A percentile compares a stretch with the other conserved stretches of the same genome.
These are phyloP conservation scores for Dicorynia guianensis DNA, from an alignment of 306 rosid species.

Conservation along the genomic window DNA sequence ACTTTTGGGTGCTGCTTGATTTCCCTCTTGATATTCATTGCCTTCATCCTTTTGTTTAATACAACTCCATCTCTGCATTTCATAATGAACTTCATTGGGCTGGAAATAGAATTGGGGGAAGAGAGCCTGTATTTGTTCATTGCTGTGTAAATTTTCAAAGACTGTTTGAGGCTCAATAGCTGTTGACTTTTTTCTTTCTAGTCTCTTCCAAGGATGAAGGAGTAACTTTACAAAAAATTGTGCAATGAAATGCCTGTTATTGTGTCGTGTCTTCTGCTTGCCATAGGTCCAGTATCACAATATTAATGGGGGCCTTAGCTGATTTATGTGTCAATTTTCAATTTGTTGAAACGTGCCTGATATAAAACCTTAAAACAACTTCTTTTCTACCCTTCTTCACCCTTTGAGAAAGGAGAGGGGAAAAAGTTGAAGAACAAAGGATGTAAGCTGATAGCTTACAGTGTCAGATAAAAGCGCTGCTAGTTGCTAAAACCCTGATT, in stretches of 20 bases:
- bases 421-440: background rate
- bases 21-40: background rate
- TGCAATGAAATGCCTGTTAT: background rate
- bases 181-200: background rate
- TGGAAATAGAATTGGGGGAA: background rate
- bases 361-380: background rate
- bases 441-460: background rate
- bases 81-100: background rate
- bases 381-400: conserved; percentile 1
- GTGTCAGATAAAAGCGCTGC: background rate
- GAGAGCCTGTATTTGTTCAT: background rate
- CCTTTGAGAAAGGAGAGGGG: background rate
- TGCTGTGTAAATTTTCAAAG: background rate
- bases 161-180: background rate
- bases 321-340: background rate
- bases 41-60: conserved; percentile 5
- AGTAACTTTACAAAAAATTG: background rate
- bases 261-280: background rate
- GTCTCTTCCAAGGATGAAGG: background rate
- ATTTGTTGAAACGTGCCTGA: background rate
- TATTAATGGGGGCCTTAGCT: background rate
- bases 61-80: too few relatives aligned
- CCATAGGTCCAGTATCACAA: background rate
- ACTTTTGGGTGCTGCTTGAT: background rate
- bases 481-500: conserved; percentile 28